Evolutionary conservation across 139 green algal genomes (phyloP), one percentile per base, ranked within the genome.

Genomic region (Pleodorina starrii): DNA sequence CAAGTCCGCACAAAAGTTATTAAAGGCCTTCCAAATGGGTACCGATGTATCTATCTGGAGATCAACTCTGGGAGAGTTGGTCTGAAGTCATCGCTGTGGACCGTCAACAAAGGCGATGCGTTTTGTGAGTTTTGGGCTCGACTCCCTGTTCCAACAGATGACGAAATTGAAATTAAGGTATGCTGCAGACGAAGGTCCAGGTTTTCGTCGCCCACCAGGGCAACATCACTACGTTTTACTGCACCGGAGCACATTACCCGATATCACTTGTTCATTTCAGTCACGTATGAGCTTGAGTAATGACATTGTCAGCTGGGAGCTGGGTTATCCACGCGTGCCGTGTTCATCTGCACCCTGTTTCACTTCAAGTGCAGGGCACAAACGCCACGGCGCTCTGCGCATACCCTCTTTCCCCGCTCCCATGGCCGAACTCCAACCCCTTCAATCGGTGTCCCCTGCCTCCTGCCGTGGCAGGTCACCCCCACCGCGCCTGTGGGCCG

Each of bases 51-150:
- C 27, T 27, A 46, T 32, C 44, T 83, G 29, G 75, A 83, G 75
- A 23, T 66, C 7, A 83, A 10, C 14, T 66, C 44, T 44, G 46
- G 46, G 0, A 29, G 23, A 25, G 32, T 27, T 38, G 17, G 29
- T n/a, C 46, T 68, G 12, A n/a, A 66, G 32, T 83, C 75, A 16
- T 57, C 46, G 43, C 46, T 44, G 6, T 83, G 46, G 40, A 83
- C 46, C 6, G 29, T 29, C 12, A 44, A 44, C 7, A 29, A 29
- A 16, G 46, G n/a, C 3, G 32, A n/a, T 6, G 75, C 43, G 12
- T n/a, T 57, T 68, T 82, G 74, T 48, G 76, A 69, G 1, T 84
- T 84, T 48, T 69, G 50, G 48, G 76, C 76, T 21, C 27, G 76
- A 17, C 32, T 84, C 3, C 48, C 50, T 5, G 5, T 7, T 46